phyloP scores from a whole-genome alignment of 108 stramenopile species.

The Cyclotella baltica region DNA sequence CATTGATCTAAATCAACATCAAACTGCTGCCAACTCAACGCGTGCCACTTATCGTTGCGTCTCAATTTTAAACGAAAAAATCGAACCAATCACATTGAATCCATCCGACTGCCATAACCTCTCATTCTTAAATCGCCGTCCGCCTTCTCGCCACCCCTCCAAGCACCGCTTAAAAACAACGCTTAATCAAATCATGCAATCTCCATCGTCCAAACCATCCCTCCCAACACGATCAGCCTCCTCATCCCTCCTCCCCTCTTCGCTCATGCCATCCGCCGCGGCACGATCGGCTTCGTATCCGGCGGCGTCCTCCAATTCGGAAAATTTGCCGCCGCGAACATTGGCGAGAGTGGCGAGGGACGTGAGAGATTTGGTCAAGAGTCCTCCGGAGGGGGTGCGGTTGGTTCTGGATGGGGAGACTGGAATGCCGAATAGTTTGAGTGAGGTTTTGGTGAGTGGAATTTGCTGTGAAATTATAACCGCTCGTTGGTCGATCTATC shows the following conservation, averaged over 20 bases:
- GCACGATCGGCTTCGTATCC: background rate
- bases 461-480: constrained; percentile 10
- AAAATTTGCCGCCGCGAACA: constrained; percentile 92
- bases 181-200: background rate
- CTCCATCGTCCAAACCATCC: background rate
- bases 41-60: background rate
- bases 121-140: background rate
- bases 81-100: background rate
- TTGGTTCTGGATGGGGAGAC: constrained; percentile 82
- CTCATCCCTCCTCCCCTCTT: constrained; percentile 6
- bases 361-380: constrained; percentile 84
- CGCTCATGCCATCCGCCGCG: background rate
- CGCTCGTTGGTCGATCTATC: too few relatives aligned
- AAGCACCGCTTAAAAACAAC: background rate
- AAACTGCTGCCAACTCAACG: background rate
- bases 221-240: background rate
- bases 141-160: background rate
- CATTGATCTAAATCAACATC: too few relatives aligned
- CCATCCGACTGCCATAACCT: background rate
- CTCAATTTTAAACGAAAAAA: background rate
- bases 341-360: constrained; percentile 86
- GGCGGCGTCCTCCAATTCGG: constrained; percentile 32
- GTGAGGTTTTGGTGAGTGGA: constrained; percentile 78
- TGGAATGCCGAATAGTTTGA: constrained; percentile 74
- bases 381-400: constrained; percentile 87